phyloP scores from a whole-genome alignment of 164 flowering plant genomes.

The Kalanchoe fedtschenkoi region DNA sequence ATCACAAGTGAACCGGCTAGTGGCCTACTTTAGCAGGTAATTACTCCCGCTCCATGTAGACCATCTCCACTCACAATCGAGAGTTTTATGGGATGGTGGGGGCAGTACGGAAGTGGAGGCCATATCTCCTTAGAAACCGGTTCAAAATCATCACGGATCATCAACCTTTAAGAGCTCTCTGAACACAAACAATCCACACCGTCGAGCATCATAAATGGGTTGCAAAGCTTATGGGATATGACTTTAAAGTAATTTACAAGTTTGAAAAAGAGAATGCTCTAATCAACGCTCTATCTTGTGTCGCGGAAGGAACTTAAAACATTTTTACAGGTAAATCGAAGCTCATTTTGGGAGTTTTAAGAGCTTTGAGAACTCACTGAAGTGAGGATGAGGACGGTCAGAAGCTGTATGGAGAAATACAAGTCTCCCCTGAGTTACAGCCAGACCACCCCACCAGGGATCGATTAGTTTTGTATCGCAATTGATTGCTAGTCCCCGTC shows the following conservation, averaged over 20 bases:
- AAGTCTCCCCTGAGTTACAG: too few relatives aligned
- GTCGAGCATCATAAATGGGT: constrained; percentile 11
- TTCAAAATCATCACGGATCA: background rate
- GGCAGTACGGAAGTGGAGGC: too few relatives aligned
- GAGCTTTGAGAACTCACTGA: too few relatives aligned
- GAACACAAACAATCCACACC: background rate
- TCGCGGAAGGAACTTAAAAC: too few relatives aligned
- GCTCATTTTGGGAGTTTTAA: background rate
- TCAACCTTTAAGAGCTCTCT: background rate
- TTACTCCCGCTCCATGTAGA: too few relatives aligned
- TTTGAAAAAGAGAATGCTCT: background rate
- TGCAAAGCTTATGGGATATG: constrained; percentile 6
- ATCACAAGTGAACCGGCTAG: background rate
- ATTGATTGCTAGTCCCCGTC: too few relatives aligned
- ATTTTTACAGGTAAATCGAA: background rate
- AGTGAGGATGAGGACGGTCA: too few relatives aligned
- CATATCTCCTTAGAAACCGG: background rate
- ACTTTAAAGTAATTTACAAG: background rate
- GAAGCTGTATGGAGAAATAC: too few relatives aligned
- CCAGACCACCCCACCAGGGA: too few relatives aligned
- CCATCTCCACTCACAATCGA: too few relatives aligned
- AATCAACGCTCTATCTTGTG: background rate
- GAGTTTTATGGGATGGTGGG: too few relatives aligned
- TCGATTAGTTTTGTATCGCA: too few relatives aligned
- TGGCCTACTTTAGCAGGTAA: background rate